phyloP scores from a whole-genome alignment of 768 basidiomycete species.

The Pholiota conissans region DNA sequence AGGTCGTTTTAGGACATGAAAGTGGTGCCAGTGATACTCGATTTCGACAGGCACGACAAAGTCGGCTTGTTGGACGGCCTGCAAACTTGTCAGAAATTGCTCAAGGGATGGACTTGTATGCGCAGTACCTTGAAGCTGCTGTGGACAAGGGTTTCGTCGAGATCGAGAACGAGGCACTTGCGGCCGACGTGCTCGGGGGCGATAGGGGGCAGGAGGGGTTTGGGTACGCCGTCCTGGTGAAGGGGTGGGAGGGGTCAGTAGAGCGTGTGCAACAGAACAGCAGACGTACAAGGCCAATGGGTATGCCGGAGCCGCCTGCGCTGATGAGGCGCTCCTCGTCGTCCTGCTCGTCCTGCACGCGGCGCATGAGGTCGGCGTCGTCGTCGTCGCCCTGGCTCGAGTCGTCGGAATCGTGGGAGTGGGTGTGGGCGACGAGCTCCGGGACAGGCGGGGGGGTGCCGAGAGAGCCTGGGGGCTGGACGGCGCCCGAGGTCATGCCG shows the following conservation, averaged over 20 bases:
- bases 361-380: conserved; percentile 55
- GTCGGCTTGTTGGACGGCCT: conserved; percentile 95
- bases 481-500: conserved; percentile 86
- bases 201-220: conserved; percentile 87
- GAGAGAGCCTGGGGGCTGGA: conserved; percentile 87
- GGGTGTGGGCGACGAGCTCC: conserved; percentile 36
- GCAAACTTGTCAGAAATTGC: conserved; percentile 12
- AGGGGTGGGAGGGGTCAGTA: background rate
- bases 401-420: conserved; percentile 43
- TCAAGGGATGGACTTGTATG: background rate
- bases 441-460: conserved; percentile 32
- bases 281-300: conserved; percentile 79
- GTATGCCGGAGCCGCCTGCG: conserved; percentile 93
- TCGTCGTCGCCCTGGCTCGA: conserved; percentile 67
- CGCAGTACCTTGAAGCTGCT: conserved; percentile 91
- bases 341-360: conserved; percentile 69
- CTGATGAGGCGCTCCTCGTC: conserved; percentile 89
- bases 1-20: conserved; percentile 98
- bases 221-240: conserved; percentile 77
- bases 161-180: conserved; percentile 95
- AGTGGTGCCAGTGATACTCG: conserved; percentile 97
- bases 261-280: background rate
- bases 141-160: conserved; percentile 97
- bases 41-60: conserved; percentile 99
- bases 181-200: conserved; percentile 78